Percentiles rank a stretch among this genome's conserved stretches.
Evolutionary conservation across 139 green algal species (phyloP).

Genomic region (Chlorella sp.): DNA sequence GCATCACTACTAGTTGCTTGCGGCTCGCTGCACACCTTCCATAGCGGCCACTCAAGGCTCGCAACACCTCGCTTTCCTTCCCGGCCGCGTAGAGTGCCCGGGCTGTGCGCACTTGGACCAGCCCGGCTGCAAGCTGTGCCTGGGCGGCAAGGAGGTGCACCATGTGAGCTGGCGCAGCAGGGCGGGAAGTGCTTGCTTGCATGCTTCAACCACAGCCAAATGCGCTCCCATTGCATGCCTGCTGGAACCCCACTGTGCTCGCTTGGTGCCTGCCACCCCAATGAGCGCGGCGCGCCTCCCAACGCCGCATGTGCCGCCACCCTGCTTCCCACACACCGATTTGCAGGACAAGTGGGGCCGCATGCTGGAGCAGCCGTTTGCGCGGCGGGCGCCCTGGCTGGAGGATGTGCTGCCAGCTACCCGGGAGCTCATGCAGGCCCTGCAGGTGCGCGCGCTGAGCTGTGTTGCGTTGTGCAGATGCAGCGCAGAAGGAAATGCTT

Average conservation of each 20-base stretch:
- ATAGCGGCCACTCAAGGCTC: background rate
- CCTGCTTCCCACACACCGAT: no score
- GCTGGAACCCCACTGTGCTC: no score
- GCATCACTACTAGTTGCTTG: no score
- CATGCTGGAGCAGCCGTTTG: background rate
- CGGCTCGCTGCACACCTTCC: background rate
- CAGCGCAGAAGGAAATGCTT: background rate
- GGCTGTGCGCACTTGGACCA: constrained; percentile 15
- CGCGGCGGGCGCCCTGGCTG: constrained; percentile 15
- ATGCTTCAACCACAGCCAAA: no score
- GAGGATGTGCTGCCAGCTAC: constrained; percentile 26
- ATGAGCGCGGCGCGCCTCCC: no score
- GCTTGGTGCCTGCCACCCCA: no score
- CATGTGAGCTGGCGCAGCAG: no score
- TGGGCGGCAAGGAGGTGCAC: background rate
- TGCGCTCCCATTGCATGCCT: no score
- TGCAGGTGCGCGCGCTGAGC: background rate
- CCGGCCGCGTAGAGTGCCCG: background rate
- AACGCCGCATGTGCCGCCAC: no score
- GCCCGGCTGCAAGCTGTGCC: constrained; percentile 30
- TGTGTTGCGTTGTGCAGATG: background rate
- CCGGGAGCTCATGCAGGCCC: constrained; percentile 21
- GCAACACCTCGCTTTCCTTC: background rate
- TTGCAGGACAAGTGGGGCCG: no score
- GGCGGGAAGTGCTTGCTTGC: no score